Conservation (phyloP, 2,329 filamentous ascomycete genomes). For the Cladophialophora yegresii region DNA sequence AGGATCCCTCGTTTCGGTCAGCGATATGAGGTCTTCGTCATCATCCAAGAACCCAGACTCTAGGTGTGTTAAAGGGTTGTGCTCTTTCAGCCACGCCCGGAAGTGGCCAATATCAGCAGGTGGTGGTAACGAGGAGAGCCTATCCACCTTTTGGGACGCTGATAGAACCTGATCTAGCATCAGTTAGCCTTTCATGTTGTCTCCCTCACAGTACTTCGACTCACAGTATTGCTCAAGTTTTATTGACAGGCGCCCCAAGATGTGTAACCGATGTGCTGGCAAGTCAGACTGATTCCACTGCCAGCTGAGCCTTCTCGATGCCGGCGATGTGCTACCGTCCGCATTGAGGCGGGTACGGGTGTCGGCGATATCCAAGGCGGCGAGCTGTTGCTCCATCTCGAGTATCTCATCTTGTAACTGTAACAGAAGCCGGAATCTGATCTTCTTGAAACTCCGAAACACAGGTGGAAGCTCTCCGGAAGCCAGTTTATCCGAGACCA, state of each 20-base stretch:
- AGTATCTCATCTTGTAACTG: conserved; percentile 82
- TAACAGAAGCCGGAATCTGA: conserved; percentile 80
- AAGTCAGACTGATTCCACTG: conserved; percentile 56
- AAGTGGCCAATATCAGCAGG: conserved; percentile 46
- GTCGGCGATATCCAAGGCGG: conserved; percentile 60
- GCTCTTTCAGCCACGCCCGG: conserved; percentile 55
- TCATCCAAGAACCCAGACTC: conserved; percentile 58
- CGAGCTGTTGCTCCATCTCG: conserved; percentile 77
- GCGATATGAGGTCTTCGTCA: conserved; percentile 47
- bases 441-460: conserved; percentile 77
- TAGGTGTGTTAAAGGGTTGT: conserved; percentile 52
- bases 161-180: conserved; percentile 38
- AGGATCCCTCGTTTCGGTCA: conserved; percentile 9
- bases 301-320: conserved; percentile 47
- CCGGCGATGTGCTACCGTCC: conserved; percentile 42
- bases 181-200: conserved; percentile 2
- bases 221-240: conserved; percentile 65
- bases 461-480: conserved; percentile 57
- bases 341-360: conserved; percentile 41
- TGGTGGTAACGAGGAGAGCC: conserved; percentile 20
- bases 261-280: conserved; percentile 56
- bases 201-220: conserved; percentile 31
- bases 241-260: conserved; percentile 57
- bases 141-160: conserved; percentile 33
- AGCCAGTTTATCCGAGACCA: conserved; percentile 60